Evolutionary conservation across 495 filamentous ascomycete species (phyloP).

Genomic region (Hapsidospora chrysogenum): DNA sequence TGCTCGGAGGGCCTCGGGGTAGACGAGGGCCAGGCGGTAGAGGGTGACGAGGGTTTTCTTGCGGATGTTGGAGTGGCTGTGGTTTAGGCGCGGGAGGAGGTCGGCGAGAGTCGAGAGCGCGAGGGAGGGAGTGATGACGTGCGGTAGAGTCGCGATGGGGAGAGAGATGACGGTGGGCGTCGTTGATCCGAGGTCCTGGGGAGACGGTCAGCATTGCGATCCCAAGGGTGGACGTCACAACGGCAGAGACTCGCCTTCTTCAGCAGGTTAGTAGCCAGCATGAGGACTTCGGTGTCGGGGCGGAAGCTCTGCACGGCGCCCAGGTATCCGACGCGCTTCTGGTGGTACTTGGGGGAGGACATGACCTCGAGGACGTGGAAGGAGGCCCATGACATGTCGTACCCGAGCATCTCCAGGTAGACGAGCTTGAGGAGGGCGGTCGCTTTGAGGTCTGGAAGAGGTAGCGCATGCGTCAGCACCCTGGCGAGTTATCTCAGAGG

Average conservation of each 20-base stretch:
- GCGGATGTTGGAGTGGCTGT: constrained; percentile 64
- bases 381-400: constrained; percentile 99
- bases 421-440: constrained; percentile 88
- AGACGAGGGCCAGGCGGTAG: constrained; percentile 82
- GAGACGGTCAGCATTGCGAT: background rate
- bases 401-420: constrained; percentile 96
- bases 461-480: constrained; percentile 9
- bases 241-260: constrained; percentile 53
- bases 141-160: constrained; percentile 73
- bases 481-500: background rate
- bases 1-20: constrained; percentile 79
- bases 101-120: constrained; percentile 78
- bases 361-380: constrained; percentile 98
- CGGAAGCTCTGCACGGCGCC: constrained; percentile 92
- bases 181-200: constrained; percentile 57
- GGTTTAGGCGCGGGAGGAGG: constrained; percentile 67
- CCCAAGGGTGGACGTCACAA: background rate
- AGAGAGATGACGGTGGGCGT: constrained; percentile 61
- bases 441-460: constrained; percentile 66
- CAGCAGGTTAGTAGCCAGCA: constrained; percentile 90
- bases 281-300: constrained; percentile 87
- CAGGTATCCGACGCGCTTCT: constrained; percentile 93
- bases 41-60: constrained; percentile 93
- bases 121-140: constrained; percentile 79
- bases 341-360: constrained; percentile 83